Evolutionary conservation across 2,329 filamentous ascomycete genomes (phyloP).

Genomic region (Teratosphaeria pseudoeucalypti): DNA sequence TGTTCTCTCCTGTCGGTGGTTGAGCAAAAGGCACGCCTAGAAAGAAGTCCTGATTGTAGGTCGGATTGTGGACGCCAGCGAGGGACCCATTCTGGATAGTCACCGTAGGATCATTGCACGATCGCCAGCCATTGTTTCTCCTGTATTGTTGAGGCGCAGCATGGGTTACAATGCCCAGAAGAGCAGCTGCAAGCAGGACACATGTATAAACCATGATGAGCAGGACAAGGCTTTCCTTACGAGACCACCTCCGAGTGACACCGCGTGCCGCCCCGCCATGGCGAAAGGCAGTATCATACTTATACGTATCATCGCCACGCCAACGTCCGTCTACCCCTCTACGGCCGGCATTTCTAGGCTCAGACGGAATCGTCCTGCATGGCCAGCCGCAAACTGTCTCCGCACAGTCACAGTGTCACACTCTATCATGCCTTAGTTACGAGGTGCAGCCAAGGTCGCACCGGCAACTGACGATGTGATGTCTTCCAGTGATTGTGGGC

Average conservation of each 20-base stretch:
- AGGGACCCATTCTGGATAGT: slow-evolving; percentile 35
- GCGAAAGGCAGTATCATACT: not conserved
- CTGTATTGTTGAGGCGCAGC: not conserved
- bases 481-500: too few species aligned
- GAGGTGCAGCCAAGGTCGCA: too few species aligned
- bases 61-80: slow-evolving; percentile 26
- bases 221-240: not conserved
- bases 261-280: not conserved
- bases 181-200: not conserved
- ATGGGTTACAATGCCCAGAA: not conserved
- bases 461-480: too few species aligned
- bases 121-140: not conserved
- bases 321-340: not conserved
- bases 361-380: too few species aligned
- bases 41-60: slow-evolving; percentile 38
- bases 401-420: too few species aligned
- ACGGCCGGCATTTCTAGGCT: not conserved
- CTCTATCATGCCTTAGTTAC: too few species aligned
- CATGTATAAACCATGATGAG: not conserved
- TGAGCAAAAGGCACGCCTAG: slow-evolving; percentile 33
- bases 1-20: slow-evolving; percentile 23
- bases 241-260: not conserved
- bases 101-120: slow-evolving; percentile 22
- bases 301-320: not conserved
- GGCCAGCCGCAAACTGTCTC: too few species aligned